Evolutionary conservation across 192 early-diverging fungal species (phyloP), one percentile per base, ranked within the genome.

Genomic region (Jimgerdemannia lactiflua): DNA sequence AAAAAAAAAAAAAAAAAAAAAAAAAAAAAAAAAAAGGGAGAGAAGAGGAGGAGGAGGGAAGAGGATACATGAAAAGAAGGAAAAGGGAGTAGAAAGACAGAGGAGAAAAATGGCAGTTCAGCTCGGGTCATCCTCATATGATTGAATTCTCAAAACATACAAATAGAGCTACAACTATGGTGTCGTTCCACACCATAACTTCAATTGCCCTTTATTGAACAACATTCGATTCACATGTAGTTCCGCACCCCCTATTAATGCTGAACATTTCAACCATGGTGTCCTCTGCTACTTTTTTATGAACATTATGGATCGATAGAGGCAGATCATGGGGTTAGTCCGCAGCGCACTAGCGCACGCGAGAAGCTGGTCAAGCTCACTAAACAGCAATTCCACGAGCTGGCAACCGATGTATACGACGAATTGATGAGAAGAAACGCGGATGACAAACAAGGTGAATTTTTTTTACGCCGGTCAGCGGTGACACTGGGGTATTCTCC

Each of bases 361-460:
- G 91, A 95, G 63, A 98, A 98, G 79, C 84, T 99, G 10, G 87
- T 88, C 11, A 86, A 91, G 64, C 84, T 97, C 39, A 87, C 91
- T 49, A 88, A 90, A 65, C 87, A 88, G 72, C 97, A 99, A 80
- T 95, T 98, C 83, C 90, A 94, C 76, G 97, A 98, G 80, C 88
- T 99, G n/a, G 88, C 93, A 42, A 96, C 93, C 3, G 96, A 99
- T 83, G 96, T 99, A 8, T 96, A 93, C 82, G 97, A 99, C 83
- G 97, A 99, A 79, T 87, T 97, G 79, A 89, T 87, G 59, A 83
- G 97, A 68, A 73, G 97, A 19, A 80, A 75, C 64, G 70, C 71
- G 64, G 86, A 91, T 80, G 79, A 81, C 9, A 81, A 77, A 70
- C 85, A 90, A 71, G 87, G 92, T 95, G 88, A 41, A 70, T 67